phyloP scores from a whole-genome alignment of 2,329 filamentous ascomycete genomes.

The Aschersonia sp. region DNA sequence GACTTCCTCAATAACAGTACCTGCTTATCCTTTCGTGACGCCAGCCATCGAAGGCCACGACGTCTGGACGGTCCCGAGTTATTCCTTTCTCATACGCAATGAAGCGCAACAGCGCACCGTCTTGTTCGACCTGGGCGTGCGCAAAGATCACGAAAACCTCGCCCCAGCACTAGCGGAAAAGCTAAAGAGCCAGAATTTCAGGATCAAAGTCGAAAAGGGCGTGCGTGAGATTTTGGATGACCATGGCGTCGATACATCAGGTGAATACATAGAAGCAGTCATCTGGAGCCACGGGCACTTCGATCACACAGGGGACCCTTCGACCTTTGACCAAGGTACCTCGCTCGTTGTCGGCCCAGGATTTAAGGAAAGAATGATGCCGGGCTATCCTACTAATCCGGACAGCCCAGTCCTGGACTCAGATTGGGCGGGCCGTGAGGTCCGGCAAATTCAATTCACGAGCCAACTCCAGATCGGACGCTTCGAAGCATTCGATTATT shows the following conservation, averaged over 20 bases:
- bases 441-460: slow-evolving; percentile 7
- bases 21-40: not conserved
- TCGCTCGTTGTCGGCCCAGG: slow-evolving; percentile 12
- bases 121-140: slow-evolving; percentile 1
- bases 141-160: slow-evolving; percentile 1
- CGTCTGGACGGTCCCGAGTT: not conserved
- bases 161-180: not conserved
- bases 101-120: not conserved
- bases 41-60: not conserved
- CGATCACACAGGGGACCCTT: slow-evolving; percentile 14
- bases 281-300: slow-evolving; percentile 16
- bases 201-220: not conserved
- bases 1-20: not conserved
- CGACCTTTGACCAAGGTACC: slow-evolving; percentile 10
- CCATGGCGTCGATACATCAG: not conserved
- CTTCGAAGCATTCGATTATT: slow-evolving; percentile 25
- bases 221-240: not conserved
- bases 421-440: slow-evolving; percentile 6
- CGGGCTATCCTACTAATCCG: slow-evolving; percentile 5
- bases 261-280: slow-evolving; percentile 8
- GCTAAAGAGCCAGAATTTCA: not conserved
- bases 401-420: slow-evolving; percentile 5
- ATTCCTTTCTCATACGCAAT: slow-evolving; percentile 1
- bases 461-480: slow-evolving; percentile 12
- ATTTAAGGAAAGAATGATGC: slow-evolving; percentile 5